phyloP scores from a whole-genome alignment of 1,284 basidiomycete species.

The Fomes fomentarius region DNA sequence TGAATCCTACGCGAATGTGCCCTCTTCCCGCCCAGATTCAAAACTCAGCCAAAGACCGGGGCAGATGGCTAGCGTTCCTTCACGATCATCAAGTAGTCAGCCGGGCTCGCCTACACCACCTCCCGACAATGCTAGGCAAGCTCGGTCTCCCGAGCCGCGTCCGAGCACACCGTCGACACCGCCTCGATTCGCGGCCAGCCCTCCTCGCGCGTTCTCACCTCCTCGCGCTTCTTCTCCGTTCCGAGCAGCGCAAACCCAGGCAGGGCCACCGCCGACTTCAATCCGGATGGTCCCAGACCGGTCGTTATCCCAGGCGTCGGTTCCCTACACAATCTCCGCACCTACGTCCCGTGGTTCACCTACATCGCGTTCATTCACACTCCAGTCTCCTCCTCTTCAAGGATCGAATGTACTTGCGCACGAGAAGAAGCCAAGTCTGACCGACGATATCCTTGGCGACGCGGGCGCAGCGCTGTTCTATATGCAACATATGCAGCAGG shows the following conservation, averaged over 20 bases:
- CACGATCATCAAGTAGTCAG: constrained; percentile 21
- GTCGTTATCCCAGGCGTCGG: constrained; percentile 21
- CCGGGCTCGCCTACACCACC: constrained; percentile 16
- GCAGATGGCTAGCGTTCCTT: constrained; percentile 13
- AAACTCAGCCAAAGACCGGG: constrained; percentile 32
- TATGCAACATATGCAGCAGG: constrained; percentile 59
- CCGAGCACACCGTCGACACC: constrained; percentile 12
- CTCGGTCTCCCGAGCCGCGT: constrained; percentile 21
- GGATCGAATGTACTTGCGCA: constrained; percentile 3
- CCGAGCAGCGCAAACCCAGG: constrained; percentile 5
- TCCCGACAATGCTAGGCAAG: constrained; percentile 19
- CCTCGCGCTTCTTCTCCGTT: constrained; percentile 15
- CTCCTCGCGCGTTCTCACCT: constrained; percentile 10
- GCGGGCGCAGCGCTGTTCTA: constrained; percentile 69
- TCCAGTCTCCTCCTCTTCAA: background rate
- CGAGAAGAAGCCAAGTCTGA: constrained; percentile 17
- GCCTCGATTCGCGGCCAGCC: constrained; percentile 9
- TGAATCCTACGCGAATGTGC: constrained; percentile 22
- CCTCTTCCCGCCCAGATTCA: constrained; percentile 38
- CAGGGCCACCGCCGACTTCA: constrained; percentile 9
- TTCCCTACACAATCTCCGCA: constrained; percentile 19
- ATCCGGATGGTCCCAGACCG: constrained; percentile 19
- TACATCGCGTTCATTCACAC: constrained; percentile 3
- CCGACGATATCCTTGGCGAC: constrained; percentile 46
- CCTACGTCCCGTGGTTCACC: constrained; percentile 12